Percentiles rank a stretch among this genome's conserved stretches.
These are phyloP conservation scores for Kodamaea sagamina DNA, from an alignment of 805 yeast species.

Conservation along the genomic window DNA sequence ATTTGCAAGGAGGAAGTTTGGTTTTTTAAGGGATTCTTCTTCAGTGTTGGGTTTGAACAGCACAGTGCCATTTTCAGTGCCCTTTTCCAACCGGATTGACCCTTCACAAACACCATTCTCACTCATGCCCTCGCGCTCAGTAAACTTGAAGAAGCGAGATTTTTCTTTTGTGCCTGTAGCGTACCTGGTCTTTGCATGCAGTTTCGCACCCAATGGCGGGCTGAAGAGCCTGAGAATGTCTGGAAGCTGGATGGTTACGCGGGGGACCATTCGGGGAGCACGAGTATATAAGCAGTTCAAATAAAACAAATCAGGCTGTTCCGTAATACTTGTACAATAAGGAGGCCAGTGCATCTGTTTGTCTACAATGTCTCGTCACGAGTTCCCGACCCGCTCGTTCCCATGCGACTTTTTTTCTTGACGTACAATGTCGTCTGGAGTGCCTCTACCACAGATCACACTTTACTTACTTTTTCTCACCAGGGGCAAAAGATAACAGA, in stretches of 20 bases:
- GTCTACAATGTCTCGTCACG: no score
- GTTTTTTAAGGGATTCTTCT: no score
- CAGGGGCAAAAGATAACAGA: conserved; percentile 11
- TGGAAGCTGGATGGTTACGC: conserved; percentile 8
- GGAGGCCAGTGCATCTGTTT: no score
- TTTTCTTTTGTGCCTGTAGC: conserved; percentile 12
- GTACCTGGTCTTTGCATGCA: conserved; percentile 8
- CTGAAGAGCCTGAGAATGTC: conserved; percentile 5
- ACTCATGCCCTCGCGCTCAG: conserved; percentile 1
- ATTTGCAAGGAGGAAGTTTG: conserved; percentile 14
- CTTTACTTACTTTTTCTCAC: conserved; percentile 3
- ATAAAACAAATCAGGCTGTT: no score
- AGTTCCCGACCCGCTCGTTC: no score
- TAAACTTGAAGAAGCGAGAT: conserved; percentile 4
- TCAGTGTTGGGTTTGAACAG: conserved; percentile 13
- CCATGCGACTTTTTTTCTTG: no score
- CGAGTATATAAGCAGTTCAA: no score
- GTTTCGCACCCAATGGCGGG: conserved; percentile 8
- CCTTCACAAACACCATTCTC: background rate
- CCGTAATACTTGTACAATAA: no score
- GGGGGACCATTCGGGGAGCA: conserved; percentile 7
- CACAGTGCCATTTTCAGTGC: conserved; percentile 1
- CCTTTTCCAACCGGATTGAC: background rate
- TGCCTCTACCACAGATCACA: conserved; percentile 11
- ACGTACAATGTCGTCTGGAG: background rate